Conservation (phyloP, 805 yeast species). For the Jamesozyma lodderae region DNA sequence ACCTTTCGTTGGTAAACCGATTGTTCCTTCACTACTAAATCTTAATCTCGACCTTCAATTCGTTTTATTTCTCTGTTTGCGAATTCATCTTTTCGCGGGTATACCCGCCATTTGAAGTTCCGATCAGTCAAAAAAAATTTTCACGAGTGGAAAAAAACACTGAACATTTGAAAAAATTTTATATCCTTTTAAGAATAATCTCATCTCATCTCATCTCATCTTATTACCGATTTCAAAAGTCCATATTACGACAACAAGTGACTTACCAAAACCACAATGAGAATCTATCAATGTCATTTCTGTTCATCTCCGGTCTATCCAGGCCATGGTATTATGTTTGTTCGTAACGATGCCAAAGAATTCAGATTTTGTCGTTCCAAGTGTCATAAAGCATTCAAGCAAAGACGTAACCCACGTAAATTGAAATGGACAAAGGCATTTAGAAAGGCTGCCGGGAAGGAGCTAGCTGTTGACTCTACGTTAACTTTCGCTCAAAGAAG, state of each 20-base stretch:
- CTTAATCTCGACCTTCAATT: no score
- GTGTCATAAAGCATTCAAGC: slow-evolving; percentile 95
- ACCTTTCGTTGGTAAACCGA: no score
- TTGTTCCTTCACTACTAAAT: no score
- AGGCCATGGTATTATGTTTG: slow-evolving; percentile 94
- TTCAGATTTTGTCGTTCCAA: slow-evolving; percentile 96
- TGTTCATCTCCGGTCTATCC: slow-evolving; percentile 96
- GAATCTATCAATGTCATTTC: slow-evolving; percentile 87
- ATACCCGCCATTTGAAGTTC: no score
- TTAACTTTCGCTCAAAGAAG: slow-evolving; percentile 95
- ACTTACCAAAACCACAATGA: slow-evolving; percentile 40
- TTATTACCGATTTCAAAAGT: no score
- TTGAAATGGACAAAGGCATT: slow-evolving; percentile 98
- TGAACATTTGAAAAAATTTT: no score
- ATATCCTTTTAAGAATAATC: not conserved
- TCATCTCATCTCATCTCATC: no score
- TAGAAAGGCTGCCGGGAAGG: slow-evolving; percentile 98
- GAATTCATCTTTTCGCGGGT: no score
- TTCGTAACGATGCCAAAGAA: slow-evolving; percentile 96
- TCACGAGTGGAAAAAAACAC: no score
- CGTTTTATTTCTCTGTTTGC: no score
- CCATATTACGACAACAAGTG: no score
- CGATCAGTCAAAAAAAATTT: no score
- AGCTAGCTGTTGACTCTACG: slow-evolving; percentile 93
- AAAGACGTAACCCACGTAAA: slow-evolving; percentile 97